Evolutionary conservation across 805 yeast genomes (phyloP), one percentile per base, ranked within the genome.

Genomic region (Wickerhamomyces alni): DNA sequence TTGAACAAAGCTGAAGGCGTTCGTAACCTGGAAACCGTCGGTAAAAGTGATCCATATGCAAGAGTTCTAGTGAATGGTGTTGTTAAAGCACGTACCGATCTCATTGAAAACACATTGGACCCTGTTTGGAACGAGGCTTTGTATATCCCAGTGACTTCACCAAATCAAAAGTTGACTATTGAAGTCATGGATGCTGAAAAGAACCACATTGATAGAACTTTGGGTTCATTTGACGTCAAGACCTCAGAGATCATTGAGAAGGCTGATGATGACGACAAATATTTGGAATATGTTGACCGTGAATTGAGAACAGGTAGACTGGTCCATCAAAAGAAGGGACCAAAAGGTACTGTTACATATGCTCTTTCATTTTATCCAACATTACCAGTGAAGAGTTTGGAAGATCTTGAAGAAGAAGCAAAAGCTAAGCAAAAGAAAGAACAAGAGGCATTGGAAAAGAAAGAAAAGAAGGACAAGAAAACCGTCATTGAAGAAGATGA

Each of bases 181-280:
- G 98, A 93, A 58, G 94, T 80, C 7, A 85, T 93, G 96, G 98
- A 93, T 63, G 84, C 83, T 26, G 91, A 89, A 63, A 74, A 73
- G 43, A 72, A 66, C 39, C 75, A 82, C n/a, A 75, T 78, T 32
- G 99, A 93, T 62, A 78, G 96, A 53, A 76, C 94, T 5, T 72
- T 93, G 36, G 99, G 99, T 38, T 73, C 82, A 3, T 82, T 86
- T 64, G 82, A 80, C 52, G 63, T 93, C 17, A 75, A 77, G 51
- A 67, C 86, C 45, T 68, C 70, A 39, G 86, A 80, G 21, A 65
- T 87, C 50, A 77, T 91, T 56, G 73, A 75, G 45, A 80, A 75
- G 55, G 69, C 69, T 42, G 63, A 63, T 17, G 67, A 36, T 8
- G 52, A 82, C 44, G 96, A 85, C 39, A 66, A 70, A 42, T 80